Evolutionary conservation across 306 rosid genomes (phyloP), one percentile per base, ranked within the genome.

Genomic region (Begonia masoniana): DNA sequence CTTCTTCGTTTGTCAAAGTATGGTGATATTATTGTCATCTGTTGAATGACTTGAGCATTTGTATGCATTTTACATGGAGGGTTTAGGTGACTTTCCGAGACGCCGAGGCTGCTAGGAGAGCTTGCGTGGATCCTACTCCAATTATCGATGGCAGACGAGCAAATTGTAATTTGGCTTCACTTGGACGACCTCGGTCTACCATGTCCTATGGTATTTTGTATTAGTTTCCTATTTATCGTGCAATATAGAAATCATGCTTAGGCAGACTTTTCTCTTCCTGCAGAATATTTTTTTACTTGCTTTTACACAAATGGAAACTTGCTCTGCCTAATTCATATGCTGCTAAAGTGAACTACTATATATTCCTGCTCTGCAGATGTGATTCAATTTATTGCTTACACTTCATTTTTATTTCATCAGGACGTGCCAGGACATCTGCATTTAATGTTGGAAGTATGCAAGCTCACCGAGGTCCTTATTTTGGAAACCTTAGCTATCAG

Each of bases 31-130:
- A 43, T n/a, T 46, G 7, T 51, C 54, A 45, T 63, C 69, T 36
- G 13, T 59, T 41, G 78, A 74, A 69, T 84, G 88, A 82, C 84
- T 74, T 78, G 93, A 41, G 64, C 72, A 71, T 83, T 74, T 61
- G 36, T 77, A 66, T 63, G 73, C 63, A 67, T 64, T 31, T 68
- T 87, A 69, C 84, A 62, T 87, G 96, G 95, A 84, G 96, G 94
- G 79, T 76, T 77, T 76, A 89, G 97, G 97, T 89, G 73, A 85
- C 97, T 82, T 89, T 89, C 75, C 85, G 81, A 63, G 94, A 89
- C 60, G 85, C 94, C 13, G 97, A 85, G 76, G 78, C 97, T 65
- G 95, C 97, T 52, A 74, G 87, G 48, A 81, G 97, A 66, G 95
- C 97, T 41, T 89, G 97, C 58, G 78, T 75, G 9, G 94, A 85